phyloP scores from a whole-genome alignment of 2,329 filamentous ascomycete species.

The Lecanoromycetidae sp. region DNA sequence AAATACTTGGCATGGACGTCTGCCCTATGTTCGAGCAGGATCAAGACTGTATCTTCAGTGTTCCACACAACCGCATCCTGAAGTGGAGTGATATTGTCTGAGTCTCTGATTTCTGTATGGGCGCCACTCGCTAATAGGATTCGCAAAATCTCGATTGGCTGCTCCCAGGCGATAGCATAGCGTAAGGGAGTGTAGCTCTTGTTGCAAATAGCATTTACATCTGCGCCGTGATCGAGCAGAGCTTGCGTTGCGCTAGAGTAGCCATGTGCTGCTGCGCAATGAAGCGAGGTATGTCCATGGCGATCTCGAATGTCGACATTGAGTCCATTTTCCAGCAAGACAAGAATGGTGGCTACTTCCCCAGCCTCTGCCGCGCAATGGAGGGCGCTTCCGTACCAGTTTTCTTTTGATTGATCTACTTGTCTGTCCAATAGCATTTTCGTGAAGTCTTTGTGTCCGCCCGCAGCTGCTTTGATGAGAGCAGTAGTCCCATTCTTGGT shows the following conservation, averaged over 20 bases:
- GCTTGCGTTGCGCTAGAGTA: background rate
- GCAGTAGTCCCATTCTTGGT: conserved; percentile 9
- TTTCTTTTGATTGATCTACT: conserved; percentile 5
- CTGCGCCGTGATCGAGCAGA: conserved; percentile 9
- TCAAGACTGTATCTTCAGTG: background rate
- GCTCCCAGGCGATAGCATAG: background rate
- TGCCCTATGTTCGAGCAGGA: background rate
- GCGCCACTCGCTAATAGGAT: conserved; percentile 3
- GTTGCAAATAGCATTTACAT: background rate
- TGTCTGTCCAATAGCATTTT: conserved; percentile 3
- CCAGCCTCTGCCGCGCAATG: conserved; percentile 13
- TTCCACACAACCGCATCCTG: background rate
- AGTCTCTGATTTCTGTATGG: background rate
- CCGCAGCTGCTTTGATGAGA: conserved; percentile 10
- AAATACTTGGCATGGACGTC: background rate
- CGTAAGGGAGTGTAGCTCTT: background rate
- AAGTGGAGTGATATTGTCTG: background rate
- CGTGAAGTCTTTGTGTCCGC: conserved; percentile 3
- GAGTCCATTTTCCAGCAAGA: conserved; percentile 1
- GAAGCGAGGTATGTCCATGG: conserved; percentile 7
- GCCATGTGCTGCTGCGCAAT: conserved; percentile 2
- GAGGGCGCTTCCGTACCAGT: conserved; percentile 12
- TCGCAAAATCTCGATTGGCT: background rate
- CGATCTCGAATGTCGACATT: conserved; percentile 4
- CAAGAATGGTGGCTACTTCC: background rate